phyloP scores from a whole-genome alignment of 2,329 filamentous ascomycete genomes.

The Paecilomyces variotii region DNA sequence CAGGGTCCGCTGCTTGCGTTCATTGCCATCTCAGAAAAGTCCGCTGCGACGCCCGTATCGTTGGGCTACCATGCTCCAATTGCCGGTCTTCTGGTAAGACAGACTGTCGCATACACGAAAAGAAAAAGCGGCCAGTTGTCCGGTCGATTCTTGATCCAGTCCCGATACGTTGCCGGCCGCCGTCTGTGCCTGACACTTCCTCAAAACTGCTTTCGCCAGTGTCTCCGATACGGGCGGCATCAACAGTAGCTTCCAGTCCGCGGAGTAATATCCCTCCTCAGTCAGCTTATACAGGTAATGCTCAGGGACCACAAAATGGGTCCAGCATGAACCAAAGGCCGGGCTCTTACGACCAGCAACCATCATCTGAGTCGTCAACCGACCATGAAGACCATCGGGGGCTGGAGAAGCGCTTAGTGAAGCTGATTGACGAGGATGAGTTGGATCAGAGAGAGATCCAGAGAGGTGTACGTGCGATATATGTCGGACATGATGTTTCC shows the following conservation, averaged over 20 bases:
- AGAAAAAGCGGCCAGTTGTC: slow-evolving; percentile 40
- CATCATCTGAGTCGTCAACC: slow-evolving; percentile 20
- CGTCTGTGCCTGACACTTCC: slow-evolving; percentile 12
- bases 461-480: slow-evolving; percentile 42
- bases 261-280: neutral
- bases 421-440: slow-evolving; percentile 44
- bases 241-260: slow-evolving; percentile 2
- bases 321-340: slow-evolving; percentile 12
- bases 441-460: slow-evolving; percentile 40
- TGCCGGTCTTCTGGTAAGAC: slow-evolving; percentile 35
- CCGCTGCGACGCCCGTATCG: slow-evolving; percentile 42
- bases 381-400: slow-evolving; percentile 35
- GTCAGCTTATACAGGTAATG: too few relatives aligned
- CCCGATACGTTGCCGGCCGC: slow-evolving; percentile 38
- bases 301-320: neutral
- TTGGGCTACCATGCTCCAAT: slow-evolving; percentile 43
- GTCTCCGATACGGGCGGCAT: neutral
- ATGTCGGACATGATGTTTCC: slow-evolving; percentile 49
- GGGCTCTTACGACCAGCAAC: slow-evolving; percentile 15
- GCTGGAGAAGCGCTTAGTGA: slow-evolving; percentile 41
- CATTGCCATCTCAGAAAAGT: slow-evolving; percentile 46
- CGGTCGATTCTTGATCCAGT: slow-evolving; percentile 37
- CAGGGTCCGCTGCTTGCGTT: slow-evolving; percentile 34
- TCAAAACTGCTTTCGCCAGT: slow-evolving; percentile 4
- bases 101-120: slow-evolving; percentile 44